phyloP scores from a whole-genome alignment of 768 basidiomycete genomes.

The Tricholoma hemisulphureum region DNA sequence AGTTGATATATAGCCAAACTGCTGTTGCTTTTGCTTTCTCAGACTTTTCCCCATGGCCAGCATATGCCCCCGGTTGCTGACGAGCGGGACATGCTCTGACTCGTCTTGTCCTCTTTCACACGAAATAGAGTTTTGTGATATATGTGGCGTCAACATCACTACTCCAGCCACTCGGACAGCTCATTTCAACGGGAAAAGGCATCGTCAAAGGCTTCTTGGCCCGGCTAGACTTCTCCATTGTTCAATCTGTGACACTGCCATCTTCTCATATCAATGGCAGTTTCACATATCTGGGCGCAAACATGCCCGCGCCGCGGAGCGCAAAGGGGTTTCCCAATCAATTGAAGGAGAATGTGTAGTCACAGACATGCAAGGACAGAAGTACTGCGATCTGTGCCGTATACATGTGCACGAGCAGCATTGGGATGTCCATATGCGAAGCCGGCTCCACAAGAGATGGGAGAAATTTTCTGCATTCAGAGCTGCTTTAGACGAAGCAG shows the following conservation, averaged over 20 bases:
- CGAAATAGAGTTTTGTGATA: slow-evolving; percentile 36
- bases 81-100: slow-evolving; percentile 34
- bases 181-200: slow-evolving; percentile 32
- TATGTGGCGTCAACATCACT: slow-evolving; percentile 36
- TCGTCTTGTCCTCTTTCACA: slow-evolving; percentile 32
- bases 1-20: neutral
- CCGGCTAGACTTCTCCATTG: slow-evolving; percentile 27
- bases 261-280: slow-evolving; percentile 18
- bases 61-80: slow-evolving; percentile 38
- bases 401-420: slow-evolving; percentile 3
- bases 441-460: slow-evolving; percentile 30
- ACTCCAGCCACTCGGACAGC: slow-evolving; percentile 17
- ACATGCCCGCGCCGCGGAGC: slow-evolving; percentile 11
- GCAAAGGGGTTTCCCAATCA: slow-evolving; percentile 18
- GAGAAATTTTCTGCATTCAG: slow-evolving; percentile 37
- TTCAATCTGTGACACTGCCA: slow-evolving; percentile 28
- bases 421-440: slow-evolving; percentile 36
- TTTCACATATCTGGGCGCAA: slow-evolving; percentile 13
- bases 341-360: slow-evolving; percentile 28
- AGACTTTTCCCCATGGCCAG: slow-evolving; percentile 3
- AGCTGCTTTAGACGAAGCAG: slow-evolving; percentile 46
- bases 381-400: slow-evolving; percentile 28
- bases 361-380: slow-evolving; percentile 1
- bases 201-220: slow-evolving; percentile 27
- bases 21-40: neutral